Conservation (phyloP, 2,329 filamentous ascomycete species). For the Tympanopsis confertula region DNA sequence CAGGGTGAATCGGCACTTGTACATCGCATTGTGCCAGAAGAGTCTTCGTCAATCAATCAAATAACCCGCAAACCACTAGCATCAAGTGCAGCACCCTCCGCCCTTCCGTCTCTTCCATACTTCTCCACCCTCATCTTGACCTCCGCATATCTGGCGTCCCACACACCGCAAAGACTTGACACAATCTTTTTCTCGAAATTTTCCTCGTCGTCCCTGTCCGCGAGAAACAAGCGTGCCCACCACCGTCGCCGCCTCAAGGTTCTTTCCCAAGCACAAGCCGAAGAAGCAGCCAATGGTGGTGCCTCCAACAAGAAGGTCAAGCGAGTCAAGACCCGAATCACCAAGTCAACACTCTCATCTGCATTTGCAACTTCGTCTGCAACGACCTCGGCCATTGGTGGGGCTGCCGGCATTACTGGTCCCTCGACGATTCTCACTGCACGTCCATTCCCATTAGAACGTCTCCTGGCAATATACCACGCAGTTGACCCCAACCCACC, state of each 20-base stretch:
- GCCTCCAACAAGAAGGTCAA: slow-evolving; percentile 15
- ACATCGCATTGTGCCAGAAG: slow-evolving; percentile 16
- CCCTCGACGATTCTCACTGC: slow-evolving; percentile 24
- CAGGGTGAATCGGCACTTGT: slow-evolving; percentile 29
- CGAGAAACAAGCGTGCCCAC: slow-evolving; percentile 27
- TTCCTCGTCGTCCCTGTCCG: slow-evolving; percentile 25
- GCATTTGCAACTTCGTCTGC: slow-evolving; percentile 24
- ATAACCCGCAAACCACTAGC: slow-evolving; percentile 1
- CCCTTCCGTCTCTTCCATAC: slow-evolving; percentile 19
- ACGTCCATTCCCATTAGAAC: slow-evolving; percentile 28
- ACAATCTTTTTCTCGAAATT: slow-evolving; percentile 35
- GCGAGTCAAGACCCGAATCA: slow-evolving; percentile 21
- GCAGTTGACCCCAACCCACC: slow-evolving; percentile 30
- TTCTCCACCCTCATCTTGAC: slow-evolving; percentile 31
- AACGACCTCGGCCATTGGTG: slow-evolving; percentile 16
- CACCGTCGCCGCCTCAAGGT: slow-evolving; percentile 25
- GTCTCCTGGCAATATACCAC: slow-evolving; percentile 31
- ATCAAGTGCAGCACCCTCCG: slow-evolving; percentile 2
- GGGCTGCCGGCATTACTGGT: slow-evolving; percentile 17
- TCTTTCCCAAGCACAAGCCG: slow-evolving; percentile 21
- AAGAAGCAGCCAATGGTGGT: background rate
- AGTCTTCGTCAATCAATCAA: slow-evolving; percentile 4
- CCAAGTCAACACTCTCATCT: slow-evolving; percentile 22
- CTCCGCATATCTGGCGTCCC: slow-evolving; percentile 31
- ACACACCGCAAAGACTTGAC: slow-evolving; percentile 30